Evolutionary conservation across 345 rosid genomes (phyloP).

Genomic region (Rhizophora apiculata): DNA sequence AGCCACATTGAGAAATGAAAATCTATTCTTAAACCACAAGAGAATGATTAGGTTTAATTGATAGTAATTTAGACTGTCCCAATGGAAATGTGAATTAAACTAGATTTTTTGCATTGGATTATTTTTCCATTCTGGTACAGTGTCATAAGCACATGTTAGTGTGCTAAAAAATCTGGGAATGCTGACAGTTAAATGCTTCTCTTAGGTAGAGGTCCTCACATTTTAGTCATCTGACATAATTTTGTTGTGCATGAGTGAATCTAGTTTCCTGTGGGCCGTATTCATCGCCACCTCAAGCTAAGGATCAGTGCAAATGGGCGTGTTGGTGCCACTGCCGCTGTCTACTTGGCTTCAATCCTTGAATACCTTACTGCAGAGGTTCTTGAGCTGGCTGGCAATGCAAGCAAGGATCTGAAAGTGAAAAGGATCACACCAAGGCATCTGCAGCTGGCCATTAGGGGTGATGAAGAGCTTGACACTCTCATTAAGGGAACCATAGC

Average conservation of each 20-base stretch:
- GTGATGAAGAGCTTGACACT: constrained; percentile 59
- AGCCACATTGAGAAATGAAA: no score
- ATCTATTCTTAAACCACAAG: no score
- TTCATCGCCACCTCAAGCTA: constrained; percentile 33
- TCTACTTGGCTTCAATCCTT: constrained; percentile 33
- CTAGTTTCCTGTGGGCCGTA: constrained; percentile 35
- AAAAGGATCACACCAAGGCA: constrained; percentile 49
- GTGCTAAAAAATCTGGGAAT: no score
- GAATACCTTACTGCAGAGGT: constrained; percentile 35
- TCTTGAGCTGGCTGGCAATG: constrained; percentile 36
- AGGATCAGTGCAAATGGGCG: constrained; percentile 26
- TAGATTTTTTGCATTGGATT: no score
- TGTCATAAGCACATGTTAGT: no score
- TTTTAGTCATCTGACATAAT: not conserved
- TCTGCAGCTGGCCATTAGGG: constrained; percentile 58
- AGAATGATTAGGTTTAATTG: no score
- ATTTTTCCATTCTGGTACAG: no score
- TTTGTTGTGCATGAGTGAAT: not conserved
- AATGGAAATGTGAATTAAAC: no score
- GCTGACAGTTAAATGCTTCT: no score
- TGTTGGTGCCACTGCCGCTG: constrained; percentile 39
- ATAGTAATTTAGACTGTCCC: no score
- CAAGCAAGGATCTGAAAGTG: constrained; percentile 37
- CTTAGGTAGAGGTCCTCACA: no score
- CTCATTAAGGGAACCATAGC: constrained; percentile 41